These are phyloP conservation scores for Neocatenulostroma microsporum DNA, from an alignment of 2,329 filamentous ascomycete genomes.

Conservation along the genomic window DNA sequence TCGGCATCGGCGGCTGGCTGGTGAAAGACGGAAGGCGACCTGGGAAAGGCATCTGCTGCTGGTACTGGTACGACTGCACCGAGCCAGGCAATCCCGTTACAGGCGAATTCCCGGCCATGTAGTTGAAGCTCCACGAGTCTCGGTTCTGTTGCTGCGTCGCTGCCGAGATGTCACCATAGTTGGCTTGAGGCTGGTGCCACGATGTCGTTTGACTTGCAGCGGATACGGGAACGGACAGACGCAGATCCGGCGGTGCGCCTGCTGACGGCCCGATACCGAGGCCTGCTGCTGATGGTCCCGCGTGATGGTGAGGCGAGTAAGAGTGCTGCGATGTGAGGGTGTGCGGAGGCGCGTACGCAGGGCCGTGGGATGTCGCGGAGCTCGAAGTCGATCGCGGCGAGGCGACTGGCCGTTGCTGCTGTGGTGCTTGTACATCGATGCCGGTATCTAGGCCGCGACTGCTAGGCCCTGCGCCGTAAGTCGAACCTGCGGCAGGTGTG, in stretches of 20 bases:
- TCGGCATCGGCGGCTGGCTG: constrained; percentile 19
- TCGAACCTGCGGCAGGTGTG: constrained; percentile 18
- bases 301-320: constrained; percentile 21
- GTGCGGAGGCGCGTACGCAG: constrained; percentile 22
- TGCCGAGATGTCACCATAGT: constrained; percentile 26
- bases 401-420: constrained; percentile 29
- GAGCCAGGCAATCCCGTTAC: constrained; percentile 25
- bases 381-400: constrained; percentile 27
- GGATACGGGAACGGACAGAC: constrained; percentile 26
- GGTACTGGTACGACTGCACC: constrained; percentile 22
- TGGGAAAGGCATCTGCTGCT: constrained; percentile 14
- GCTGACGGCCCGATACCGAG: constrained; percentile 29
- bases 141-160: constrained; percentile 16
- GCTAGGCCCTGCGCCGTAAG: constrained; percentile 18
- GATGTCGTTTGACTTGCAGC: constrained; percentile 23
- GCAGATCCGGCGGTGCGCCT: constrained; percentile 32
- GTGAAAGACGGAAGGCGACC: constrained; percentile 22
- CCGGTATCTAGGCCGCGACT: constrained; percentile 42
- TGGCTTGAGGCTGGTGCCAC: constrained; percentile 27
- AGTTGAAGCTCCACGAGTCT: constrained; percentile 23
- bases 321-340: constrained; percentile 19
- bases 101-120: constrained; percentile 22
- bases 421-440: constrained; percentile 29
- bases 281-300: constrained; percentile 21
- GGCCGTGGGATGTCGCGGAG: constrained; percentile 25